A percentile compares a stretch with the other conserved stretches of the same genome.
Conservation (phyloP, 2,329 filamentous ascomycete genomes). For the Anthostomella pinea region DNA sequence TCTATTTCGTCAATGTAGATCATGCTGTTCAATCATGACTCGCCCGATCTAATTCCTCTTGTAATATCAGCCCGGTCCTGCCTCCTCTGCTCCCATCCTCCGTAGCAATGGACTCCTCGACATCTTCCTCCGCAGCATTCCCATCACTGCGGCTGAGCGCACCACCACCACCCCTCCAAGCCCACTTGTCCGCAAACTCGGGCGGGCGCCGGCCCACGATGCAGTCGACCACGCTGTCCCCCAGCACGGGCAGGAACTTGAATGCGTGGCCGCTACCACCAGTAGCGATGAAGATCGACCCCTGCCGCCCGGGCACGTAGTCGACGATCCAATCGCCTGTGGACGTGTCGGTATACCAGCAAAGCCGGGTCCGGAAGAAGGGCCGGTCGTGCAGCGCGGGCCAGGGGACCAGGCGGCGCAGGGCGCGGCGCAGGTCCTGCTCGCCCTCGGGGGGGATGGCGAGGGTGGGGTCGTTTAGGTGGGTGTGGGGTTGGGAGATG, state of each 20-base stretch:
- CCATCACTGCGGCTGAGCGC: background rate
- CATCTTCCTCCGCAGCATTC: constrained; percentile 39
- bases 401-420: constrained; percentile 59
- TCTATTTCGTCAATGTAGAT: background rate
- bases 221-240: constrained; percentile 58
- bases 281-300: constrained; percentile 62
- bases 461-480: constrained; percentile 46
- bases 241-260: constrained; percentile 67
- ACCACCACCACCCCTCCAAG: constrained; percentile 50
- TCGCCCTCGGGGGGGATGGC: constrained; percentile 60
- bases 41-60: constrained; percentile 27
- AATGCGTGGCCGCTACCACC: constrained; percentile 65
- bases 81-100: constrained; percentile 55
- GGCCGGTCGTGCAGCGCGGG: constrained; percentile 54
- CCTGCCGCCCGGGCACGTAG: too few species aligned
- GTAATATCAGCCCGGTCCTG: constrained; percentile 42
- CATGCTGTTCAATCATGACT: background rate
- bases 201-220: constrained; percentile 44
- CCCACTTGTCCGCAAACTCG: constrained; percentile 57
- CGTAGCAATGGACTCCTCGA: constrained; percentile 41
- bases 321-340: constrained; percentile 70
- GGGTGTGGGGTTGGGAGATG: constrained; percentile 44
- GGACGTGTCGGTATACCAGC: constrained; percentile 75
- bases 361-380: constrained; percentile 62
- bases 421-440: constrained; percentile 56